Evolutionary conservation across 345 rosid genomes (phyloP).

Genomic region (Sisymbrium irio): DNA sequence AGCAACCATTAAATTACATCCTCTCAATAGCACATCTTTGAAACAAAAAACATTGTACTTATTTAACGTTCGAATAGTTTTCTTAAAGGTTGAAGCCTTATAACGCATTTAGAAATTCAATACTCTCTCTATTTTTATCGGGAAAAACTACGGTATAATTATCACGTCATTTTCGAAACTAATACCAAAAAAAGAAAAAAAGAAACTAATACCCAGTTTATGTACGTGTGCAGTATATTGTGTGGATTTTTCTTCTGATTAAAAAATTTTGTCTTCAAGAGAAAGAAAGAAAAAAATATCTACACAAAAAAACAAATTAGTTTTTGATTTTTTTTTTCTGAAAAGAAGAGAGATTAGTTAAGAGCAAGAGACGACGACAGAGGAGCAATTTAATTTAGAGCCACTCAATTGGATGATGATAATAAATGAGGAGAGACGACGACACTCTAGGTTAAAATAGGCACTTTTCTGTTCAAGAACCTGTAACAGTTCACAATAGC

Average conservation of each 20-base stretch:
- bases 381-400: conserved; percentile 12
- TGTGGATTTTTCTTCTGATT: background rate
- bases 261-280: background rate
- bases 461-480: too few species aligned
- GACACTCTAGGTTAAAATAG: too few species aligned
- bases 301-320: background rate
- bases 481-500: background rate
- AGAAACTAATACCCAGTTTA: too few species aligned
- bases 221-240: background rate
- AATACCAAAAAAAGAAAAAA: too few species aligned
- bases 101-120: background rate
- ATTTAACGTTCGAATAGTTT: too few species aligned
- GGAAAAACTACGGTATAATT: background rate
- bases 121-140: background rate
- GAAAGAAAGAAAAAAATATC: conserved; percentile 9
- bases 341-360: conserved; percentile 1
- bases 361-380: conserved; percentile 7
- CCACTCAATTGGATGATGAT: conserved; percentile 24
- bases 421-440: conserved; percentile 25
- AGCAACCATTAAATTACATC: background rate
- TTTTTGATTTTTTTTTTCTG: background rate
- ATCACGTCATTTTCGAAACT: background rate
- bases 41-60: background rate
- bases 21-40: background rate
- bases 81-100: background rate